phyloP scores from a whole-genome alignment of 371 early-diverging fungal species.

The Coemansia sp. region DNA sequence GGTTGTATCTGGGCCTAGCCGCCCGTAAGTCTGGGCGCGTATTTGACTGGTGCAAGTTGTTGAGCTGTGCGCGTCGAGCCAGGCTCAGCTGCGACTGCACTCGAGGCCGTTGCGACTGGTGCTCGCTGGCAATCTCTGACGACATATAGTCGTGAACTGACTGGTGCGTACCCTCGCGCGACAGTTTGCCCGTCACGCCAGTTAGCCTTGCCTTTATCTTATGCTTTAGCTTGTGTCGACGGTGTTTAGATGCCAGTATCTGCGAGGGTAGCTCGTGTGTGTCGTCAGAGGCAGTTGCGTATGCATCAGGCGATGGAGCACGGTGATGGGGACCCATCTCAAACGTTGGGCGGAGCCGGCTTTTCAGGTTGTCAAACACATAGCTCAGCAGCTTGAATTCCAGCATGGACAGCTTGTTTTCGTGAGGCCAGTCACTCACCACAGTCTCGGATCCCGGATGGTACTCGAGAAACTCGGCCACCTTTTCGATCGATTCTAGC shows the following conservation, averaged over 20 bases:
- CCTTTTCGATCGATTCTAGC: slow-evolving; percentile 10
- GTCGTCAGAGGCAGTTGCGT: background rate
- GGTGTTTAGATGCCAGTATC: background rate
- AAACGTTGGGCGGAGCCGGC: background rate
- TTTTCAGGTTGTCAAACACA: slow-evolving; percentile 21
- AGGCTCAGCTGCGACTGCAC: background rate
- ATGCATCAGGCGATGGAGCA: background rate
- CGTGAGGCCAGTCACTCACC: slow-evolving; percentile 5
- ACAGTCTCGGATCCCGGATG: slow-evolving; percentile 1
- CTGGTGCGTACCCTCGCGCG: slow-evolving; percentile 4
- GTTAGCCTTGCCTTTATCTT: slow-evolving; percentile 6
- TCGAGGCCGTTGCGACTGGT: background rate
- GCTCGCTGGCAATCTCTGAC: slow-evolving; percentile 9
- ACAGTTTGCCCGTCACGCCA: slow-evolving; percentile 4
- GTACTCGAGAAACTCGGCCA: slow-evolving; percentile 18
- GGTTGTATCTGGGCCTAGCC: background rate
- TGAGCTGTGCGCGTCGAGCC: background rate
- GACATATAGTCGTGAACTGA: slow-evolving; percentile 27
- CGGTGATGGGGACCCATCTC: background rate
- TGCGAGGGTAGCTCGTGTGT: background rate
- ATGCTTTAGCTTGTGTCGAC: background rate
- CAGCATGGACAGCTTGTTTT: slow-evolving; percentile 26
- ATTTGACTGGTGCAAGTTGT: background rate
- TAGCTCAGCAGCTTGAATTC: slow-evolving; percentile 33
- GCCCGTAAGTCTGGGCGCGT: background rate